These are phyloP conservation scores for Dioszegia hungarica DNA, from an alignment of 768 basidiomycete genomes.

Conservation along the genomic window DNA sequence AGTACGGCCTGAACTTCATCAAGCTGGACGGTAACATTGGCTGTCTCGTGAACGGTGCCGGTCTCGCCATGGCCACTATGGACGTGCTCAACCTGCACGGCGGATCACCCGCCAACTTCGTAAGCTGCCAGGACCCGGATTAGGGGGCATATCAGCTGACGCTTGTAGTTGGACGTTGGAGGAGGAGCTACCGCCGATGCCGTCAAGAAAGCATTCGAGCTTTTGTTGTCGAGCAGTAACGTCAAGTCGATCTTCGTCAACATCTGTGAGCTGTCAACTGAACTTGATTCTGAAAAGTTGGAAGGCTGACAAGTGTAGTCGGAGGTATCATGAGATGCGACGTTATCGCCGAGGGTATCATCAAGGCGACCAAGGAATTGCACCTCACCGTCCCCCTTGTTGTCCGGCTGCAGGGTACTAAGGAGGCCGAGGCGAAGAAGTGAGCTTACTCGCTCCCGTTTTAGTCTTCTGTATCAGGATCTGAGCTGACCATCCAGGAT, in stretches of 20 bases:
- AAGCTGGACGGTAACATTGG: constrained; percentile 97
- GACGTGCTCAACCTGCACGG: constrained; percentile 96
- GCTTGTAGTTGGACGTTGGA: constrained; percentile 74
- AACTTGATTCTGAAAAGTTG: background rate
- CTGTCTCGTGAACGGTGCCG: constrained; percentile 96
- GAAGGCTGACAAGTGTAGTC: constrained; percentile 48
- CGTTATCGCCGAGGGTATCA: constrained; percentile 67
- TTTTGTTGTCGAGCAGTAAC: constrained; percentile 79
- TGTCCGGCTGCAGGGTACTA: constrained; percentile 94
- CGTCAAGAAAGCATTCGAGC: constrained; percentile 98
- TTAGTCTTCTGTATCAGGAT: background rate
- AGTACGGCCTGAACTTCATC: constrained; percentile 91
- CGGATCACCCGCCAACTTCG: constrained; percentile 91
- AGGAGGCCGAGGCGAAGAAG: constrained; percentile 92
- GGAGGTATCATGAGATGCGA: constrained; percentile 95
- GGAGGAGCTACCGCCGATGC: constrained; percentile 97
- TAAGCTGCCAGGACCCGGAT: constrained; percentile 8
- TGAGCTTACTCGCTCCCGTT: too few relatives aligned
- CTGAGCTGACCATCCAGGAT: constrained; percentile 57
- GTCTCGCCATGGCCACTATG: constrained; percentile 99
- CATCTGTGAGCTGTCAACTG: constrained; percentile 45
- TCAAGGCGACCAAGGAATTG: constrained; percentile 92
- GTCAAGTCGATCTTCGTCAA: constrained; percentile 99
- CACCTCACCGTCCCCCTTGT: constrained; percentile 77
- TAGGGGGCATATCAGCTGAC: background rate